Conservation (phyloP, 192 early-diverging fungal species). For the Umbelopsis ramanniana region DNA sequence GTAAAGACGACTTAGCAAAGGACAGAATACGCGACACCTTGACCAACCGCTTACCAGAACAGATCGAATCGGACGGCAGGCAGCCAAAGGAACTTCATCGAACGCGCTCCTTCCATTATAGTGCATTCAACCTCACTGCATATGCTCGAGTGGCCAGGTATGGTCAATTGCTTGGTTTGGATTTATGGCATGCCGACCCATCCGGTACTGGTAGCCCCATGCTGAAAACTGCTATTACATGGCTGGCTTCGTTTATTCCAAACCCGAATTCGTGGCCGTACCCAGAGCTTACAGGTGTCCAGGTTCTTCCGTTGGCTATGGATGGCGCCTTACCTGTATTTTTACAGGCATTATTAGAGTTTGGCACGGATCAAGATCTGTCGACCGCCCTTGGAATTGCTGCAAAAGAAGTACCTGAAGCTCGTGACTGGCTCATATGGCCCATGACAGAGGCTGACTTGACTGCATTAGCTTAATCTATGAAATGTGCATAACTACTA, state of each 20-base stretch:
- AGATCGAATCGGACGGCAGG: slow-evolving; percentile 5
- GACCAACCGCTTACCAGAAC: background rate
- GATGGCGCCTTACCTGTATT: slow-evolving; percentile 15
- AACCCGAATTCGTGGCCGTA: background rate
- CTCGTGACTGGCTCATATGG: slow-evolving; percentile 15
- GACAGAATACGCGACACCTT: background rate
- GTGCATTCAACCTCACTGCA: slow-evolving; percentile 14
- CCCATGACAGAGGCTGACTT: background rate
- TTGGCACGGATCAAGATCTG: background rate
- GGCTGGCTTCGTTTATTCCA: background rate
- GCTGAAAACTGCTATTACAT: background rate
- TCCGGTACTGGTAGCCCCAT: background rate
- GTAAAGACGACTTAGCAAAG: background rate
- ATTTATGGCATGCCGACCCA: slow-evolving; percentile 21
- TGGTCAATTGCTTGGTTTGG: background rate
- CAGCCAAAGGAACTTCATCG: slow-evolving; percentile 13
- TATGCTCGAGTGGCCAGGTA: background rate
- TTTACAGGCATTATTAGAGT: slow-evolving; percentile 7
- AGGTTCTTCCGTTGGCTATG: background rate
- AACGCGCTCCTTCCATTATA: slow-evolving; percentile 15
- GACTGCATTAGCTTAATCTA: too few species aligned
- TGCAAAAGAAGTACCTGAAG: background rate
- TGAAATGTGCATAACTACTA: too few species aligned
- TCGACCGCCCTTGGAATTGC: background rate
- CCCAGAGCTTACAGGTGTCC: slow-evolving; percentile 4